Evolutionary conservation across 192 early-diverging fungal genomes (phyloP).

Genomic region (Backusella psychrophila): DNA sequence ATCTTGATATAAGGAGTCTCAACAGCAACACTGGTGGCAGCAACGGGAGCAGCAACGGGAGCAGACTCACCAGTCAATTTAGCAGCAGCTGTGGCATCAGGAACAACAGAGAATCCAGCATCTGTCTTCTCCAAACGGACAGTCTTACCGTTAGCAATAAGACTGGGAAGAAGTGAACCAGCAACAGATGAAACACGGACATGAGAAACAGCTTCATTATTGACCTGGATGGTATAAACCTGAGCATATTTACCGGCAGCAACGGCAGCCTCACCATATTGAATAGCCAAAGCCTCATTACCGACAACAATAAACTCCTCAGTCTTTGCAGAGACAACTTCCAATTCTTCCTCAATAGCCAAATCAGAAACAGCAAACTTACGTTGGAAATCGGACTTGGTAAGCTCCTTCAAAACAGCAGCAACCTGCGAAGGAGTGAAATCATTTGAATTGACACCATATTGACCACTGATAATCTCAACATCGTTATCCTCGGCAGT

Average conservation of each 20-base stretch:
- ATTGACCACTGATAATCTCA: constrained; percentile 46
- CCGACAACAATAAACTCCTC: constrained; percentile 25
- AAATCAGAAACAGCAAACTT: constrained; percentile 20
- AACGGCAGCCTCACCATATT: constrained; percentile 6
- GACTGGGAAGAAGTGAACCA: constrained; percentile 21
- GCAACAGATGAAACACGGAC: constrained; percentile 21
- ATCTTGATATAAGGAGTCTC: constrained; percentile 83
- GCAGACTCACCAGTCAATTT: constrained; percentile 21
- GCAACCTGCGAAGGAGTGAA: constrained; percentile 19
- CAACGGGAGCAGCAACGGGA: constrained; percentile 19
- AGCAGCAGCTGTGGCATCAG: constrained; percentile 7
- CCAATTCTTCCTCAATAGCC: not conserved
- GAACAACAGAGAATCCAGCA: not conserved
- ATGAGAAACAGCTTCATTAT: constrained; percentile 22
- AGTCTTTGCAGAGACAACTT: not conserved
- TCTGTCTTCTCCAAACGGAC: constrained; percentile 6
- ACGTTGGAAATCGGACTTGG: constrained; percentile 12
- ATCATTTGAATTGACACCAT: constrained; percentile 38
- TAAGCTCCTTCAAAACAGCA: constrained; percentile 21
- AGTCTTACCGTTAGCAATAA: constrained; percentile 21
- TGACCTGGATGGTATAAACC: constrained; percentile 19
- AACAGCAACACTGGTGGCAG: constrained; percentile 31
- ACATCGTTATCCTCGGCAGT: constrained; percentile 41
- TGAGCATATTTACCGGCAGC: constrained; percentile 15
- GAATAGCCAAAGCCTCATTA: constrained; percentile 11